phyloP scores from a whole-genome alignment of 2,329 filamentous ascomycete species.

The Cercospora beticola region DNA sequence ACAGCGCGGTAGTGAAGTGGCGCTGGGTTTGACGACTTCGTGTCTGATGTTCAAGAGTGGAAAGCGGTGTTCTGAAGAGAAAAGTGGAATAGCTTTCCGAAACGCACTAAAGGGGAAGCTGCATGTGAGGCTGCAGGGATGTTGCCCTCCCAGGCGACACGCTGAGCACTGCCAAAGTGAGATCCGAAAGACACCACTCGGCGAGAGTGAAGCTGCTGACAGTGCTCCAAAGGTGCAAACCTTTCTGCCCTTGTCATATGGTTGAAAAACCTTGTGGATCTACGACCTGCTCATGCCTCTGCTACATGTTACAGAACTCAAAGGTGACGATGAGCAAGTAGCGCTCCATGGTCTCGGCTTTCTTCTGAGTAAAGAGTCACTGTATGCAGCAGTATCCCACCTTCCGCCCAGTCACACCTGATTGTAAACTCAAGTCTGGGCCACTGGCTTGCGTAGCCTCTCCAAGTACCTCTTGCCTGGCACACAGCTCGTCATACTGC shows the following conservation, averaged over 20 bases:
- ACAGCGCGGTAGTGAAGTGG: neutral
- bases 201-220: neutral
- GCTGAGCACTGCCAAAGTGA: neutral
- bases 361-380: neutral
- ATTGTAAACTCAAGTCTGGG: neutral
- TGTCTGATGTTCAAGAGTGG: neutral
- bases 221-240: neutral
- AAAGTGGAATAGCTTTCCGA: neutral
- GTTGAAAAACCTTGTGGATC: neutral
- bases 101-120: neutral
- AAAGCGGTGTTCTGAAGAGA: neutral
- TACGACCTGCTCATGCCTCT: neutral
- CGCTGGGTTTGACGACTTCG: neutral
- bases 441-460: neutral
- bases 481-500: neutral
- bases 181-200: neutral
- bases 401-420: neutral
- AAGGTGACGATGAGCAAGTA: neutral
- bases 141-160: neutral
- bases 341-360: neutral
- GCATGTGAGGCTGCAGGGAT: neutral
- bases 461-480: neutral
- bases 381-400: neutral
- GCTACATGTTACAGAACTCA: neutral
- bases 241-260: neutral